Percentiles rank a stretch among this genome's conserved stretches.
Evolutionary conservation across 2,329 filamentous ascomycete genomes (phyloP).

Genomic region (Cladosporium velox): DNA sequence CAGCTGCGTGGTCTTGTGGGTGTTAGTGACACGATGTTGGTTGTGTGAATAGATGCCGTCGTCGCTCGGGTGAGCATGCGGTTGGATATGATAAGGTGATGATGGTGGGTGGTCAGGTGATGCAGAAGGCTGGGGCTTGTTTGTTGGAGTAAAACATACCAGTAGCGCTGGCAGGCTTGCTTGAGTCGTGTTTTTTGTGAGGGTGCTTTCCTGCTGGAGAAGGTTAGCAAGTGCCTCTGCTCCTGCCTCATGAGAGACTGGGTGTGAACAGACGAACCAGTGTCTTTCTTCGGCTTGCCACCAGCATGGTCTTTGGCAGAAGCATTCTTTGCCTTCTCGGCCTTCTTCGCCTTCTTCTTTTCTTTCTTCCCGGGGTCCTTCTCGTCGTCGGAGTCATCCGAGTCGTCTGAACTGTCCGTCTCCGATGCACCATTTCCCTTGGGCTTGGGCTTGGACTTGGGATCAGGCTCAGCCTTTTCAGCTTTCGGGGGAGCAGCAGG

Average conservation of each 20-base stretch:
- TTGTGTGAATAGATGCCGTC: background rate
- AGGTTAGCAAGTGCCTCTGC: background rate
- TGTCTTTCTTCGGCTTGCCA: background rate
- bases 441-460: background rate
- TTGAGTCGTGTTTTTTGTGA: slow-evolving; percentile 9
- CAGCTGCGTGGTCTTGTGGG: background rate
- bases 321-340: background rate
- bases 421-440: background rate
- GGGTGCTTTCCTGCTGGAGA: slow-evolving; percentile 1
- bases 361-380: background rate
- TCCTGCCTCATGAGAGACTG: background rate
- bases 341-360: background rate
- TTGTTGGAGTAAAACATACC: background rate
- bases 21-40: background rate
- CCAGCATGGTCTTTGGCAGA: background rate
- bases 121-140: background rate
- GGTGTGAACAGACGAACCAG: background rate
- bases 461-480: background rate
- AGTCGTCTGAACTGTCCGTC: background rate
- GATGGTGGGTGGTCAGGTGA: slow-evolving; percentile 1
- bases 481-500: background rate
- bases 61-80: background rate
- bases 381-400: background rate
- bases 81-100: background rate
- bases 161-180: slow-evolving; percentile 1